Evolutionary conservation across 2,329 filamentous ascomycete species (phyloP).

Genomic region (Myriangium duriaei): DNA sequence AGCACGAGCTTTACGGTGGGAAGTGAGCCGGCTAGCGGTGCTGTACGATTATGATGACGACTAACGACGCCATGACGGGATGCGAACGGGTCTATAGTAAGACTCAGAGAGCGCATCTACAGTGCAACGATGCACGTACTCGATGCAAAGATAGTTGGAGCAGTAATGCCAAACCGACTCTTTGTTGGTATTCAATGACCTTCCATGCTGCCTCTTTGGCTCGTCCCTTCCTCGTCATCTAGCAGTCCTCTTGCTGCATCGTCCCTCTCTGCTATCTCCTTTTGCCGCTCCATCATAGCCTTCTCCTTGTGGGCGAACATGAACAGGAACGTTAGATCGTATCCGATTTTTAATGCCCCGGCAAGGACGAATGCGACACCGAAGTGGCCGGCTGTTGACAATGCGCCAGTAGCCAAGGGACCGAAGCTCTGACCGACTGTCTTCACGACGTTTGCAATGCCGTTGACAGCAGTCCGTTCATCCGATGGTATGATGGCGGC

Average conservation of each 20-base stretch:
- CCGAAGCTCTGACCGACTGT: conserved; percentile 51
- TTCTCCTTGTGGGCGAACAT: conserved; percentile 16
- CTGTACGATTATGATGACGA: not conserved
- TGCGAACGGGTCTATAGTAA: no score
- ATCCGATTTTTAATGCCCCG: conserved; percentile 47
- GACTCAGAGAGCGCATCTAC: no score
- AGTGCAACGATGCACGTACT: no score
- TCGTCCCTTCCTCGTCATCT: not conserved
- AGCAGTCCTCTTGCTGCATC: not conserved
- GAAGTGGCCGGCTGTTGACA: conserved; percentile 45
- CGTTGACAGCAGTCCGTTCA: conserved; percentile 62
- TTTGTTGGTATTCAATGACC: not conserved
- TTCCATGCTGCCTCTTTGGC: not conserved
- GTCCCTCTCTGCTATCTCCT: not conserved
- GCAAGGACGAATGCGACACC: conserved; percentile 52
- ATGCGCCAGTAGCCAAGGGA: conserved; percentile 50
- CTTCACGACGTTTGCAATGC: conserved; percentile 56
- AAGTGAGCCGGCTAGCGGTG: no score
- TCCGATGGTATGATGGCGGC: conserved; percentile 50
- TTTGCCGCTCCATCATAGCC: not conserved
- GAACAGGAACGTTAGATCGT: conserved; percentile 22
- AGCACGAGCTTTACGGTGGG: no score
- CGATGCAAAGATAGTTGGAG: no score
- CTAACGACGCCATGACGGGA: not conserved
- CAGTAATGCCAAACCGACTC: no score